Evolutionary conservation across 106 monocot species (phyloP).

Genomic region (Agapanthus africanus): DNA sequence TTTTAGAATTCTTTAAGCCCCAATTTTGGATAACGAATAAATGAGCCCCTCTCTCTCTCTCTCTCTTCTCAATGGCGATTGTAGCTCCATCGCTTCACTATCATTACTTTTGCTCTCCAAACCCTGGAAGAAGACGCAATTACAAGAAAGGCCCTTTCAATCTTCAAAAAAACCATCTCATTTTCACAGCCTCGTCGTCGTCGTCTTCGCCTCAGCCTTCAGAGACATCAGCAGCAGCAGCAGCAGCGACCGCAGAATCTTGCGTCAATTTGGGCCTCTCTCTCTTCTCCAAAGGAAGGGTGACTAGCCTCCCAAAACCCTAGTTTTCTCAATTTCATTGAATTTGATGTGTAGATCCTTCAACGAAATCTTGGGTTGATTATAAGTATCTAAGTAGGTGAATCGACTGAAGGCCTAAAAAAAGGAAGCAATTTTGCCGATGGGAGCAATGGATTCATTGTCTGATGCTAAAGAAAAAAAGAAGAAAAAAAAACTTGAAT

Average conservation of each 20-base stretch:
- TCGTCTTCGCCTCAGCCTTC: conserved; percentile 32
- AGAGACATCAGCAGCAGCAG: not conserved
- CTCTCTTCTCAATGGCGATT: conserved; percentile 1
- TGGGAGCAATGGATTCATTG: too few species aligned
- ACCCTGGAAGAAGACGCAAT: not conserved
- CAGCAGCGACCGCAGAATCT: conserved; percentile 54
- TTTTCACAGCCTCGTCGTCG: conserved; percentile 18
- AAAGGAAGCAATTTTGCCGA: too few species aligned
- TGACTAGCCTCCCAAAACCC: conserved; percentile 10
- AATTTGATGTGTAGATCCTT: not conserved
- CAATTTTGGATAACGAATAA: too few species aligned
- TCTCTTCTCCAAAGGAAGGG: conserved; percentile 90
- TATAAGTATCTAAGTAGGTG: too few species aligned
- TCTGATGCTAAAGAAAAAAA: too few species aligned
- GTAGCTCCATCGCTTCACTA: conserved; percentile 6
- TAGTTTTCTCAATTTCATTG: not conserved
- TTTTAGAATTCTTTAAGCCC: too few species aligned
- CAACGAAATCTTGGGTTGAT: not conserved
- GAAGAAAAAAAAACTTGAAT: too few species aligned
- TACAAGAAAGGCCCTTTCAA: not conserved
- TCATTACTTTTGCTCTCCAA: conserved; percentile 16
- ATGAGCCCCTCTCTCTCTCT: conserved; percentile 8
- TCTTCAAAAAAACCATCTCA: conserved; percentile 12
- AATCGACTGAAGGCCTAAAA: too few species aligned
- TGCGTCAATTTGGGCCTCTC: conserved; percentile 81